These are phyloP conservation scores for Corchorus olitorius DNA, from an alignment of 345 rosid genomes.

Conservation along the genomic window DNA sequence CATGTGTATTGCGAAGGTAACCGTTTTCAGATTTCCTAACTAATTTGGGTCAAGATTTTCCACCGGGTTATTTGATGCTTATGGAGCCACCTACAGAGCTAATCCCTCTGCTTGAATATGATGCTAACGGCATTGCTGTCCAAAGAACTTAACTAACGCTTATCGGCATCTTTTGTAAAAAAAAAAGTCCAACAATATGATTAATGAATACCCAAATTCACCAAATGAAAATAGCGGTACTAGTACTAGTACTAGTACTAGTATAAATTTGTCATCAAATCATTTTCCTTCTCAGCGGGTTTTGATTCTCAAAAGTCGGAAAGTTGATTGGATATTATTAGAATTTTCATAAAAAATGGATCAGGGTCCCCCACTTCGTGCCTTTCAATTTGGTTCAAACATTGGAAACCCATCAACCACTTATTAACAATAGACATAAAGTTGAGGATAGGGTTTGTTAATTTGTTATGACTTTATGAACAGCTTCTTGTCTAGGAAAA, in stretches of 20 bases:
- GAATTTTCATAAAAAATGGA: neutral
- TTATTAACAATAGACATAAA: slow-evolving; percentile 9
- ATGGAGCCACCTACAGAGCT: too few species aligned
- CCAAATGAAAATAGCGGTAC: too few species aligned
- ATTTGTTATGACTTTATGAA: neutral
- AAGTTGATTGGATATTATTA: slow-evolving; percentile 5
- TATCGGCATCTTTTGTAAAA: neutral
- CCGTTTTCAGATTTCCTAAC: too few species aligned
- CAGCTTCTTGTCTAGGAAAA: neutral
- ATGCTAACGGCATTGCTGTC: neutral
- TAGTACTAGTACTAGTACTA: too few species aligned
- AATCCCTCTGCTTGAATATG: too few species aligned
- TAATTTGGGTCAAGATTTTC: too few species aligned
- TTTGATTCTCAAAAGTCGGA: neutral
- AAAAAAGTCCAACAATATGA: too few species aligned
- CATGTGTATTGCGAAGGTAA: too few species aligned
- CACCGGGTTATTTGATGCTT: too few species aligned
- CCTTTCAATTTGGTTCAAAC: neutral
- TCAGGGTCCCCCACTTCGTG: neutral
- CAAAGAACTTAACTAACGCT: neutral
- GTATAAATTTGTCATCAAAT: neutral
- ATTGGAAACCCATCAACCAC: neutral
- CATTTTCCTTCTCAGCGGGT: neutral
- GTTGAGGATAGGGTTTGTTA: neutral
- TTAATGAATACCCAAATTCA: too few species aligned